Conservation (phyloP, 2,329 filamentous ascomycete genomes). For the Corniculantispora saksenae region DNA sequence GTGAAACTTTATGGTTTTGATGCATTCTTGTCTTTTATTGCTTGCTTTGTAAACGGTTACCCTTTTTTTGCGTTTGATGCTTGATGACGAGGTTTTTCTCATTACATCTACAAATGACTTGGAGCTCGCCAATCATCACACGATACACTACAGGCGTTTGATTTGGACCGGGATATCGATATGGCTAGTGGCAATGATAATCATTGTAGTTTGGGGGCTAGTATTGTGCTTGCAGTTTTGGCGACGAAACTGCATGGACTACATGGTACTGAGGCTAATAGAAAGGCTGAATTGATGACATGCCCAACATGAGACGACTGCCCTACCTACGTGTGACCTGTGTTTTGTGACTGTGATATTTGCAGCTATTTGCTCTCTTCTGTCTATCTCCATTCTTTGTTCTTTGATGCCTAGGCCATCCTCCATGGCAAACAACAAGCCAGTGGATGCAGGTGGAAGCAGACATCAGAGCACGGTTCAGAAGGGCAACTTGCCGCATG, state of each 20-base stretch:
- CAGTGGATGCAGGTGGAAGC: too few relatives aligned
- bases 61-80: constrained; percentile 18
- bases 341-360: too few relatives aligned
- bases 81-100: constrained; percentile 13
- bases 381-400: too few relatives aligned
- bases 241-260: not conserved
- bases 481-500: too few relatives aligned
- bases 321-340: too few relatives aligned
- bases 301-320: not conserved
- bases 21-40: constrained; percentile 10
- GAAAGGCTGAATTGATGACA: not conserved
- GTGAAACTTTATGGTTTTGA: not conserved
- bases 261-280: not conserved
- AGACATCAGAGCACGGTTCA: too few relatives aligned
- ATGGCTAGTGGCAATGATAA: constrained; percentile 6
- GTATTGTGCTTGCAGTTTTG: not conserved
- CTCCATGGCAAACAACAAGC: too few relatives aligned
- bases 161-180: constrained; percentile 3
- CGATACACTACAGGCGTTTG: constrained; percentile 17
- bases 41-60: constrained; percentile 3
- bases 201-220: not conserved
- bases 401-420: too few relatives aligned
- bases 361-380: too few relatives aligned
- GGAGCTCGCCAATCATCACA: not conserved
- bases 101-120: constrained; percentile 1